Evolutionary conservation across 2,329 filamentous ascomycete species (phyloP).

Genomic region (Ophiostoma ulmi): DNA sequence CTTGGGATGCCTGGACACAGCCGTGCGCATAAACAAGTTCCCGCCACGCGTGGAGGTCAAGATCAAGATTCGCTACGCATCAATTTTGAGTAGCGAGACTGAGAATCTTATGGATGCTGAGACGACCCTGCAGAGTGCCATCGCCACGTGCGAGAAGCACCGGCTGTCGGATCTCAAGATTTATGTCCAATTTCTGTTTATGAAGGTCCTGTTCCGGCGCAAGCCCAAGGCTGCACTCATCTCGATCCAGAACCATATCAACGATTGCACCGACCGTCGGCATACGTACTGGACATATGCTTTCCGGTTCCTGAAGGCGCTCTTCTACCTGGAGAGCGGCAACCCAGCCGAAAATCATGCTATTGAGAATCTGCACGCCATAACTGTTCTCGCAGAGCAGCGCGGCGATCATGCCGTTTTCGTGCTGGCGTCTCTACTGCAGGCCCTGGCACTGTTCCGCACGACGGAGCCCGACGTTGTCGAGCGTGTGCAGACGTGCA

Average conservation of each 20-base stretch:
- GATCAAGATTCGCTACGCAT: conserved; percentile 65
- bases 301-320: conserved; percentile 67
- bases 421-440: conserved; percentile 60
- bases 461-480: conserved; percentile 59
- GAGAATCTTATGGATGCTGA: conserved; percentile 70
- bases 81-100: conserved; percentile 67
- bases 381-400: conserved; percentile 54
- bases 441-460: conserved; percentile 64
- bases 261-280: conserved; percentile 61
- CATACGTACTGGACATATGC: conserved; percentile 73
- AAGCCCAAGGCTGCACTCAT: conserved; percentile 70
- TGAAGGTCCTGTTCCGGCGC: conserved; percentile 64
- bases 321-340: conserved; percentile 59
- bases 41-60: conserved; percentile 63
- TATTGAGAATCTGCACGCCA: conserved; percentile 63
- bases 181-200: conserved; percentile 67
- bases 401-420: conserved; percentile 60
- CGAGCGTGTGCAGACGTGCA: conserved; percentile 65
- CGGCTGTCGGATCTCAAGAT: conserved; percentile 65
- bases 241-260: conserved; percentile 62
- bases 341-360: conserved; percentile 57
- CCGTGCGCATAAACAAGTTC: conserved; percentile 56
- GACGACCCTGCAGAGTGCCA: conserved; percentile 64
- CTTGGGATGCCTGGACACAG: conserved; percentile 65
- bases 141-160: conserved; percentile 62